These are phyloP conservation scores for Aquilaria malaccensis DNA, from an alignment of 345 rosid genomes.

Conservation along the genomic window DNA sequence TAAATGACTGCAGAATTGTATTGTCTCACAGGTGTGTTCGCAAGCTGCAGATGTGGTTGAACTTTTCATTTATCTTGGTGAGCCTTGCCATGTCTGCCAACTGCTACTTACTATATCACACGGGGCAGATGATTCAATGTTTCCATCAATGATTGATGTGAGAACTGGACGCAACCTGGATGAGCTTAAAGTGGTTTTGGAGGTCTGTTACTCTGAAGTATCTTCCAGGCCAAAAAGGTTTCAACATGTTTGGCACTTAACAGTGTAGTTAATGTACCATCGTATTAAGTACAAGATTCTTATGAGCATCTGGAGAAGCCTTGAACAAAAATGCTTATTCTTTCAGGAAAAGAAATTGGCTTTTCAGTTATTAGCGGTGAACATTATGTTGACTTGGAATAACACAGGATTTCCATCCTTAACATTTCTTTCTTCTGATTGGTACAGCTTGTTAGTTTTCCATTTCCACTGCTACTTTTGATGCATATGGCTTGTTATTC, in stretches of 20 bases:
- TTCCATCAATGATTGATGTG: conserved; percentile 80
- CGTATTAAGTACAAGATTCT: too few relatives aligned
- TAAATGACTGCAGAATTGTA: background rate
- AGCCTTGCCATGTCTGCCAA: conserved; percentile 97
- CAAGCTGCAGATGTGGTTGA: conserved; percentile 85
- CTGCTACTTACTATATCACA: conserved; percentile 81
- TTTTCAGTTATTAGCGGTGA: conserved; percentile 5
- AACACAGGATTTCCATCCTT: background rate
- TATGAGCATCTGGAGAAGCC: background rate
- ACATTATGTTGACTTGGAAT: background rate
- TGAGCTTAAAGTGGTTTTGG: conserved; percentile 76
- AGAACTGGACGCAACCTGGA: conserved; percentile 77
- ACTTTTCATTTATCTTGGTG: conserved; percentile 76
- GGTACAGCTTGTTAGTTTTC: too few relatives aligned
- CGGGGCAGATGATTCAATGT: conserved; percentile 89
- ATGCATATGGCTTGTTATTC: too few relatives aligned
- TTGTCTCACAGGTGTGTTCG: conserved; percentile 63
- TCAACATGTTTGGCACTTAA: too few relatives aligned
- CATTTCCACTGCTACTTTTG: too few relatives aligned
- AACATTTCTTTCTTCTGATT: background rate
- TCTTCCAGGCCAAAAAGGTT: background rate
- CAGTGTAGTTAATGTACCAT: too few relatives aligned
- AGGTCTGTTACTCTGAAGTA: conserved; percentile 38
- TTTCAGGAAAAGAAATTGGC: background rate
- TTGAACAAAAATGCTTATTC: background rate